phyloP scores from a whole-genome alignment of 352 stramenopile species.

The Globisporangium emineosum region DNA sequence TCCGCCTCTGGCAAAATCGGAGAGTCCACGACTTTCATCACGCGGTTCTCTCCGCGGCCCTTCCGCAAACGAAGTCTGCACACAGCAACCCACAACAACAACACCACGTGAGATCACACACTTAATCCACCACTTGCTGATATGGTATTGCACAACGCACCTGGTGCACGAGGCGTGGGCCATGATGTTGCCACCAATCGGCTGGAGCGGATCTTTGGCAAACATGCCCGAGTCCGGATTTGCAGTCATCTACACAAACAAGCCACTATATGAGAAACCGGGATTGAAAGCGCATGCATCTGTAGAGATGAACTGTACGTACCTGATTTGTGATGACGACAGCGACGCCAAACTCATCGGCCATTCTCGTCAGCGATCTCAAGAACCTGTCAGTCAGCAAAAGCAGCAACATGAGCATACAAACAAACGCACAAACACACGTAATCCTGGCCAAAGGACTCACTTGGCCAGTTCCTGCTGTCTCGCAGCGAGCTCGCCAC shows the following conservation, averaged over 20 bases:
- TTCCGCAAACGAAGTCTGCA: conserved; percentile 92
- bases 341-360: conserved; percentile 99
- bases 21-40: conserved; percentile 97
- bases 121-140: not conserved
- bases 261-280: not conserved
- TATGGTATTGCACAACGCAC: conserved; percentile 24
- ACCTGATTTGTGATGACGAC: conserved; percentile 90
- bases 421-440: not conserved
- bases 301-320: not conserved
- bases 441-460: conserved; percentile 4
- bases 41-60: conserved; percentile 96
- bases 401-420: conserved; percentile 34
- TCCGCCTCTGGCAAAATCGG: conserved; percentile 97
- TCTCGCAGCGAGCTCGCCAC: conserved; percentile 96
- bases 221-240: conserved; percentile 91
- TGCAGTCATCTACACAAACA: conserved; percentile 67
- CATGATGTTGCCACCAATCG: conserved; percentile 91
- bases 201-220: conserved; percentile 86
- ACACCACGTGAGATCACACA: conserved; percentile 1
- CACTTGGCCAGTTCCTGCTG: conserved; percentile 87
- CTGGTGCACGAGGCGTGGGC: conserved; percentile 78
- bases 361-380: conserved; percentile 94
- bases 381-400: conserved; percentile 88
- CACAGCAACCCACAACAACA: conserved; percentile 3
- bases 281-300: not conserved